phyloP scores from a whole-genome alignment of 1,139 yeast genomes.

The Arxiozyma telluris region DNA sequence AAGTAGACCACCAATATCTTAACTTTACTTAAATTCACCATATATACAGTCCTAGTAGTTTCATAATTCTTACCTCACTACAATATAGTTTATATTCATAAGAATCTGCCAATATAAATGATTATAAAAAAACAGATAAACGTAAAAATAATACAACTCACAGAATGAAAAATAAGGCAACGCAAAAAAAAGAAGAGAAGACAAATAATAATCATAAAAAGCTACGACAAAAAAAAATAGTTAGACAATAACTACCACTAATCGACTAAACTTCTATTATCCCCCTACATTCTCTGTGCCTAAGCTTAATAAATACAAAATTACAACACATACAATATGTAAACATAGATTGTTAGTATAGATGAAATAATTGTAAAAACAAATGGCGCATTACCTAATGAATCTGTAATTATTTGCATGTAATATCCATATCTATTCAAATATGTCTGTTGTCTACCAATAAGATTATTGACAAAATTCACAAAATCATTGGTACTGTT shows the following conservation, averaged over 20 bases:
- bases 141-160: neutral
- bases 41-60: too few relatives aligned
- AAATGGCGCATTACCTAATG: constrained; percentile 19
- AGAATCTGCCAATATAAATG: too few relatives aligned
- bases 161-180: neutral
- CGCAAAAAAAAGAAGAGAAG: too few relatives aligned
- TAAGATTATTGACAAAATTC: neutral
- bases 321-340: neutral
- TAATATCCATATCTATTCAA: neutral
- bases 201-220: neutral
- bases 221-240: neutral
- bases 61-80: too few relatives aligned
- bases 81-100: too few relatives aligned
- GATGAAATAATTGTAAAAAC: constrained; percentile 17
- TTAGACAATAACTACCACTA: neutral
- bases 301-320: too few relatives aligned
- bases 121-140: too few relatives aligned
- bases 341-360: constrained; percentile 18
- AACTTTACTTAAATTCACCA: too few relatives aligned
- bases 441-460: neutral
- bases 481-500: neutral
- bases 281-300: too few relatives aligned
- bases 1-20: too few relatives aligned
- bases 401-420: constrained; percentile 8
- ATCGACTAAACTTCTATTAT: too few relatives aligned